Conservation (phyloP, 805 yeast species). For the Starmerella roubikii region DNA sequence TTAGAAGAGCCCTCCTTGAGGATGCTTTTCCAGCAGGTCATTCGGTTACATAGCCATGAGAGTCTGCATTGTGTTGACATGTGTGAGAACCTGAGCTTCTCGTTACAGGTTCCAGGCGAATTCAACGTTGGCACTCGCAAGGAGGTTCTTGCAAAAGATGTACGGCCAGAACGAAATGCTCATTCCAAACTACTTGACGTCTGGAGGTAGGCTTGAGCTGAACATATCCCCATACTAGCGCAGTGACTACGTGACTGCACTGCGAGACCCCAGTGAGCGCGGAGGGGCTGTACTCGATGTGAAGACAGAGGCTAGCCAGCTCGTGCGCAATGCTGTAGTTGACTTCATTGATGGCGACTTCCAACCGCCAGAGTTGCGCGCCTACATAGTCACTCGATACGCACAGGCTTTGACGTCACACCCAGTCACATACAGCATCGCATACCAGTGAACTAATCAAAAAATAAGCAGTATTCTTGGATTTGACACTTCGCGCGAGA, state of each 20-base stretch:
- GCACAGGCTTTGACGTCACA: not conserved
- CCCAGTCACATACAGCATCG: too few species aligned
- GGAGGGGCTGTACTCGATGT: not conserved
- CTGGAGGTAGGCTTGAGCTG: constrained; percentile 10
- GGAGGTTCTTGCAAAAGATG: not conserved
- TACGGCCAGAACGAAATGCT: not conserved
- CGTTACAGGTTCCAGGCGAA: constrained; percentile 1
- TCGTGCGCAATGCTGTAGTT: constrained; percentile 1
- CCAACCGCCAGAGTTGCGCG: constrained; percentile 1
- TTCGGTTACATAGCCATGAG: constrained; percentile 7
- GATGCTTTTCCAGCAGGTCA: constrained; percentile 11
- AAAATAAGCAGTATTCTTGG: too few species aligned
- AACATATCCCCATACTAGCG: constrained; percentile 9
- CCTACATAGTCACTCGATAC: constrained; percentile 3
- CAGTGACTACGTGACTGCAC: not conserved
- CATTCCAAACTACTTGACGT: not conserved
- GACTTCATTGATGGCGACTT: constrained; percentile 1
- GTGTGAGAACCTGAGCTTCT: not conserved
- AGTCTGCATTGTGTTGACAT: constrained; percentile 9
- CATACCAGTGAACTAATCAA: too few species aligned
- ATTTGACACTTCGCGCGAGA: too few species aligned
- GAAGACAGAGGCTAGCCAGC: not conserved
- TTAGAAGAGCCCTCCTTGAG: constrained; percentile 16
- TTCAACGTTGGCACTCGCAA: constrained; percentile 2
- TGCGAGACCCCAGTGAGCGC: not conserved